Evolutionary conservation across 768 basidiomycete species (phyloP), one percentile per base, ranked within the genome.

Genomic region (Boletus sensibilis): DNA sequence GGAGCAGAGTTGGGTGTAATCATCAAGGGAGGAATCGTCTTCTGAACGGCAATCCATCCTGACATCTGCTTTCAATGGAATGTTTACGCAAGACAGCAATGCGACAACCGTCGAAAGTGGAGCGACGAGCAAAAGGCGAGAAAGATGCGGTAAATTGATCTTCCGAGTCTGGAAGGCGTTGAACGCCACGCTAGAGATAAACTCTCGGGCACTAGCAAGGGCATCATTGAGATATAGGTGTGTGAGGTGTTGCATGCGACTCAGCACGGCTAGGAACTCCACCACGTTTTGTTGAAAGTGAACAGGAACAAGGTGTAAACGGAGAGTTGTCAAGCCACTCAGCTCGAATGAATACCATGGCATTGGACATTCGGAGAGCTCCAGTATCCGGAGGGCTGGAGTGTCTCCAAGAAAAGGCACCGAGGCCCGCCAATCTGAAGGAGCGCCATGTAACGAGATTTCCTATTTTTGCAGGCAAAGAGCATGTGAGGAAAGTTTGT

Each of bases 281-380:
- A 46, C 49, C 23, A 64, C 62, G 13, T 66, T 59, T 2, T 72
- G 72, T 14, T 66, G 69, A 20, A 64, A 51, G 8, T 50, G 34
- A 3, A 6, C 12, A 23, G 68, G 52, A 4, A 72, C 43, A 37
- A 65, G 25, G 18, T 66, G 55, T 2, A 80, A 59, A 38, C 64
- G 67, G 27, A 81, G 68, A 48, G 67, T 64, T 8, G 70, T 73
- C 16, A 80, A 70, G 41, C 67, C 61, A 34, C 49, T 47, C 35
- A 45, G 37, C 41, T 13, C 23, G 27, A 58, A 20, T 2, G 35
- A 38, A 23, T 49, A 18, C 56, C 45, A 55, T 11, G 40, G 40
- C 27, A 48, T 1, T 1, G 21, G 31, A 41, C 31, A 31, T 9
- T 10, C 8, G 9, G 31, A 31, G 31, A 31, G 31, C 4, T 31